A percentile compares a stretch with the other conserved stretches of the same genome.
Conservation (phyloP, 1,139 yeast genomes). For the Komagataea norvegica region DNA sequence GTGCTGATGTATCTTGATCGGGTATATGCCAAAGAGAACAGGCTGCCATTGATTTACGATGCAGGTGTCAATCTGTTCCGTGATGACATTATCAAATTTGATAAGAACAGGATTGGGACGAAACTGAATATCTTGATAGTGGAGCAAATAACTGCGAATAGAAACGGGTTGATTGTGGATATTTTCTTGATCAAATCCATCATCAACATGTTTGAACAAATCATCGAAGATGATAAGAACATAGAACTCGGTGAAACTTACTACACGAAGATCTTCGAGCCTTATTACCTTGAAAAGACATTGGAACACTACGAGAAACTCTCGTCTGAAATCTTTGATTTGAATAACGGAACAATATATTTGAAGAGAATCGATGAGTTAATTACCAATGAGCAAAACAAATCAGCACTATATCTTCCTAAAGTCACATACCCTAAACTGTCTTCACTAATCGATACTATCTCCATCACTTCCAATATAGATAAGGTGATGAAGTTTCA, state of each 20-base stretch:
- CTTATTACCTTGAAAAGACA: constrained; percentile 51
- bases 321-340: constrained; percentile 39
- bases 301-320: constrained; percentile 49
- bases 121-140: constrained; percentile 47
- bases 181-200: constrained; percentile 55
- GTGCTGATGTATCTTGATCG: constrained; percentile 83
- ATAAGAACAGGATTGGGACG: constrained; percentile 47
- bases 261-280: constrained; percentile 65
- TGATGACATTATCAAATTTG: constrained; percentile 37
- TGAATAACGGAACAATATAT: constrained; percentile 49
- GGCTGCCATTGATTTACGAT: constrained; percentile 65
- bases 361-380: constrained; percentile 48
- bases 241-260: constrained; percentile 41
- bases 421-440: constrained; percentile 50
- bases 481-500: constrained; percentile 45
- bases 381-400: constrained; percentile 52
- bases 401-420: constrained; percentile 55
- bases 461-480: constrained; percentile 58
- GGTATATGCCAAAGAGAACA: constrained; percentile 74
- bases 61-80: constrained; percentile 63
- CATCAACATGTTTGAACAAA: constrained; percentile 67
- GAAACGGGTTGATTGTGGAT: constrained; percentile 60
- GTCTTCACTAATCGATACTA: constrained; percentile 51
- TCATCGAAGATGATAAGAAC: constrained; percentile 36
- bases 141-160: constrained; percentile 53